phyloP scores from a whole-genome alignment of 805 yeast genomes.

The Metahyphopichia silvanorum region DNA sequence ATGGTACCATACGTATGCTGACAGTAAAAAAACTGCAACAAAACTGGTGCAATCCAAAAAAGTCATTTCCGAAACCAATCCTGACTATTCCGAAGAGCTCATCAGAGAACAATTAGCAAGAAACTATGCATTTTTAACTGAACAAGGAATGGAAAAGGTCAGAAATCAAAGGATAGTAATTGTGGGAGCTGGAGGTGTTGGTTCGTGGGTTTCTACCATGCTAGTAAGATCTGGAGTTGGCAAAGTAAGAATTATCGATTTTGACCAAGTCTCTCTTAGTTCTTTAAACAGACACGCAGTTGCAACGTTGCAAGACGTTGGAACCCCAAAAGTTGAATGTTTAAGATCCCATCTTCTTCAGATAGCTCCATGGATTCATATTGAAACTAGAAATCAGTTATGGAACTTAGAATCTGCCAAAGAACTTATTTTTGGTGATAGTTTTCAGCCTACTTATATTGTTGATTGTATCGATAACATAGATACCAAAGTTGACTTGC shows the following conservation, averaged over 20 bases:
- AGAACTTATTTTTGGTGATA: slow-evolving; percentile 48
- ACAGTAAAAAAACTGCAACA: not conserved
- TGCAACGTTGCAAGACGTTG: slow-evolving; percentile 89
- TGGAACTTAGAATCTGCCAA: slow-evolving; percentile 72
- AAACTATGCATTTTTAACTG: slow-evolving; percentile 88
- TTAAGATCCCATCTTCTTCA: slow-evolving; percentile 61
- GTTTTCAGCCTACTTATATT: slow-evolving; percentile 65
- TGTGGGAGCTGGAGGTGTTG: slow-evolving; percentile 97
- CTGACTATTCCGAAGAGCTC: slow-evolving; percentile 54
- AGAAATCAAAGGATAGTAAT: slow-evolving; percentile 72
- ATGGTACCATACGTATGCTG: slow-evolving; percentile 23
- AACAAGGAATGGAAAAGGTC: slow-evolving; percentile 73
- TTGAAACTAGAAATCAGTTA: slow-evolving; percentile 73
- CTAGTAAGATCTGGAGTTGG: slow-evolving; percentile 88
- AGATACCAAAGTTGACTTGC: slow-evolving; percentile 91
- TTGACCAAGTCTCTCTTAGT: slow-evolving; percentile 92
- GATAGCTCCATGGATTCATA: slow-evolving; percentile 92
- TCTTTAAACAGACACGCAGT: slow-evolving; percentile 93
- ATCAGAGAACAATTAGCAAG: slow-evolving; percentile 91
- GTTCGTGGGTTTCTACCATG: slow-evolving; percentile 94
- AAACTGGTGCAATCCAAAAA: not conserved
- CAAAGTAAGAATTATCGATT: slow-evolving; percentile 77
- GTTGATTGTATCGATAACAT: slow-evolving; percentile 97
- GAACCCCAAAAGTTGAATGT: slow-evolving; percentile 84
- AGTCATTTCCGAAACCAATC: slow-evolving; percentile 4